These are phyloP conservation scores for Cutaneotrichosporon daszewskae DNA, from an alignment of 1,284 basidiomycete species.

Conservation along the genomic window DNA sequence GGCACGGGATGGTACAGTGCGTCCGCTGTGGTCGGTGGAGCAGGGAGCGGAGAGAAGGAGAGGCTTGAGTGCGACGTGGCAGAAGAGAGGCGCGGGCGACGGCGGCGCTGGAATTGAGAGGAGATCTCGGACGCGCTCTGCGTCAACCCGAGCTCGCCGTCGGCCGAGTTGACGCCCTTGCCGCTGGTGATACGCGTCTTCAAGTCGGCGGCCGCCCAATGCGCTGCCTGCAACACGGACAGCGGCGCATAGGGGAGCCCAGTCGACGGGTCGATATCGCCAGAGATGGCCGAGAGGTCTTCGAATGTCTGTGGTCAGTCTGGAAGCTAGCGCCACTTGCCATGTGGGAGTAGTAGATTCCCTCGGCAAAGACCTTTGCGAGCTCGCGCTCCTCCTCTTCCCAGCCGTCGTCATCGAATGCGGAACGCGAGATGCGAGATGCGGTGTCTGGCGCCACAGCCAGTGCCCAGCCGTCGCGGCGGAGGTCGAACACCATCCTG, in stretches of 20 bases:
- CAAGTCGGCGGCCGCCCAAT: constrained; percentile 56
- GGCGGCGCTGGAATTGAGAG: constrained; percentile 16
- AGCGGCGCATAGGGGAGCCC: constrained; percentile 64
- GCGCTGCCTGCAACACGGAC: constrained; percentile 63
- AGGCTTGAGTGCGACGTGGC: constrained; percentile 2
- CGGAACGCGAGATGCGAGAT: too few species aligned
- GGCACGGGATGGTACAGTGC: constrained; percentile 64
- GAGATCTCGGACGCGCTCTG: constrained; percentile 29
- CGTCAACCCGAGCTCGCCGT: constrained; percentile 39
- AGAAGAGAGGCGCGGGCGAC: constrained; percentile 5
- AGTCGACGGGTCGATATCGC: constrained; percentile 65
- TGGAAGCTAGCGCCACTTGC: constrained; percentile 48
- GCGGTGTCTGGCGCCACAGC: constrained; percentile 8
- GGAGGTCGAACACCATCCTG: constrained; percentile 65
- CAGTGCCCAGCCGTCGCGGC: constrained; percentile 49
- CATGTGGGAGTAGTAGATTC: constrained; percentile 87
- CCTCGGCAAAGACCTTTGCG: constrained; percentile 65
- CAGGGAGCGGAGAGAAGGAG: constrained; percentile 19
- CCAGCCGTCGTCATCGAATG: constrained; percentile 28
- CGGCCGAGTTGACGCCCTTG: constrained; percentile 3
- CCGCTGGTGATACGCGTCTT: constrained; percentile 29
- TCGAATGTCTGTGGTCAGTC: constrained; percentile 58
- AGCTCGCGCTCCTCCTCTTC: constrained; percentile 49
- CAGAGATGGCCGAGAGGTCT: constrained; percentile 65
- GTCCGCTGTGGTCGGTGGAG: constrained; percentile 10